phyloP scores from a whole-genome alignment of 2,329 filamentous ascomycete species.

The Fusarium duplospermum region DNA sequence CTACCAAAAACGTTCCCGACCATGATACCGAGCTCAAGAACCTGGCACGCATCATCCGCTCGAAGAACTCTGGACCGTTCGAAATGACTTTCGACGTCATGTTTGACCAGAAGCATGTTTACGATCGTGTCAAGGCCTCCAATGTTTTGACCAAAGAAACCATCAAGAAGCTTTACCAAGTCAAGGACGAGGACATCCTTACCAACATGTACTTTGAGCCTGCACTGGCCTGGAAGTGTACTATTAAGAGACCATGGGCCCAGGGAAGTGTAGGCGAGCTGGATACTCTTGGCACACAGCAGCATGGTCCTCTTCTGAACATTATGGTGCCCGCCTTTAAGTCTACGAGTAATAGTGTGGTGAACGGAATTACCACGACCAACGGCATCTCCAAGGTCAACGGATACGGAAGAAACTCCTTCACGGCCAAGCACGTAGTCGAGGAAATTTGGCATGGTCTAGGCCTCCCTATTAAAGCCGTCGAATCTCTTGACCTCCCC shows the following conservation, averaged over 20 bases:
- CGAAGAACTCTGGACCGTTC: constrained; percentile 63
- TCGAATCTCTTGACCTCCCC: constrained; percentile 28
- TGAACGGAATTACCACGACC: not conserved
- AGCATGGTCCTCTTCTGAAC: constrained; percentile 51
- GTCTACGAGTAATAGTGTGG: not conserved
- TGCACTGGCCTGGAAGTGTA: constrained; percentile 59
- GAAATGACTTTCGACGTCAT: constrained; percentile 65
- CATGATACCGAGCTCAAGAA: not conserved
- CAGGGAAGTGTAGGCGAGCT: constrained; percentile 52
- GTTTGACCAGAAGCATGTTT: constrained; percentile 53
- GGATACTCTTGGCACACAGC: constrained; percentile 53
- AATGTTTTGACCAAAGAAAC: constrained; percentile 51
- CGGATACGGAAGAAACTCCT: not conserved
- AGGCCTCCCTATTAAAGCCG: constrained; percentile 10
- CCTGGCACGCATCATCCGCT: constrained; percentile 56
- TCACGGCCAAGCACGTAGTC: constrained; percentile 8
- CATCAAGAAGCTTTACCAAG: constrained; percentile 48
- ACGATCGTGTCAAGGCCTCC: constrained; percentile 50
- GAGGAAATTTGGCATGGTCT: constrained; percentile 32
- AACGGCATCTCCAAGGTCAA: not conserved
- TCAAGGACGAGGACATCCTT: constrained; percentile 45
- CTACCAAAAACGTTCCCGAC: constrained; percentile 31
- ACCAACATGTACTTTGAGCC: constrained; percentile 55
- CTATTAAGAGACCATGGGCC: constrained; percentile 51
- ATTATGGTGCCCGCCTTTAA: constrained; percentile 31